Conservation (phyloP, 371 early-diverging fungal species). For the Mucor ambiguus region DNA sequence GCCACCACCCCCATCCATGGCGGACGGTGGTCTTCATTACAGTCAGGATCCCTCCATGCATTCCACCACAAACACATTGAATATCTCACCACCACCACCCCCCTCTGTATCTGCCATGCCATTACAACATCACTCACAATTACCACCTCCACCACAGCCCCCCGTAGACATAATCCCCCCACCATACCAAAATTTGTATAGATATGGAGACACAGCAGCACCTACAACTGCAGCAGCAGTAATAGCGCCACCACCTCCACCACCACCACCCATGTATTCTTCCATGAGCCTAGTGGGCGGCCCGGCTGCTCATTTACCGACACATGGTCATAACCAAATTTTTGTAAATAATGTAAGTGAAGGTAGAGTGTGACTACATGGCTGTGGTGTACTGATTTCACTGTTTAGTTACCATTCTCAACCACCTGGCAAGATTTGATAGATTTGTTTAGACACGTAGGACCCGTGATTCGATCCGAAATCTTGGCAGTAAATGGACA, state of each 20-base stretch:
- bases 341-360: conserved; percentile 60
- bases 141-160: conserved; percentile 6
- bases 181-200: conserved; percentile 16
- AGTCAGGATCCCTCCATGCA: background rate
- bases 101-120: conserved; percentile 2
- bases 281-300: conserved; percentile 40
- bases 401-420: conserved; percentile 58
- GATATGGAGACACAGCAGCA: conserved; percentile 15
- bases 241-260: conserved; percentile 22
- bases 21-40: background rate
- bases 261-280: conserved; percentile 25
- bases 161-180: background rate
- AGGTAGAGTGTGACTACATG: too few species aligned
- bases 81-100: conserved; percentile 3
- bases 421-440: conserved; percentile 70
- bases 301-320: conserved; percentile 43
- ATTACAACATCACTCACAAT: background rate
- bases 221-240: conserved; percentile 5
- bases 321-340: conserved; percentile 54
- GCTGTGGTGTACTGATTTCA: background rate
- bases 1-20: background rate
- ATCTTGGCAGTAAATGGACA: conserved; percentile 54
- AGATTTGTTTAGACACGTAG: conserved; percentile 67
- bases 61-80: background rate
- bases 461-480: conserved; percentile 56